A percentile compares a stretch with the other conserved stretches of the same genome.
phyloP scores from a whole-genome alignment of 768 basidiomycete genomes.

The Tulasnella sp. region DNA sequence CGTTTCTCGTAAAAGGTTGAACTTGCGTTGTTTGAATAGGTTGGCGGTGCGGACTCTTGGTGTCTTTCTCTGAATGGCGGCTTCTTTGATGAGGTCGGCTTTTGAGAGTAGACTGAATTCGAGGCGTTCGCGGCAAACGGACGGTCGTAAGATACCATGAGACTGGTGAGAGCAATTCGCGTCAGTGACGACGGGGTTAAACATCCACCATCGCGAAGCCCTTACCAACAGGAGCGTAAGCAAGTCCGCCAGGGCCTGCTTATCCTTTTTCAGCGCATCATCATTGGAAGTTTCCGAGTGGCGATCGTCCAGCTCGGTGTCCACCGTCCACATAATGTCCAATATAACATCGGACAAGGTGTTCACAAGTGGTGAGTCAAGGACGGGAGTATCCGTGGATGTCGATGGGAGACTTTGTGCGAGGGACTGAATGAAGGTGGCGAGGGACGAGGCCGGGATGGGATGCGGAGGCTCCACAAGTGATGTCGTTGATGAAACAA shows the following conservation, averaged over 20 bases:
- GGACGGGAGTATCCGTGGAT: background rate
- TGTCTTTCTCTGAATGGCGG: constrained; percentile 61
- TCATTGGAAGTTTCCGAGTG: constrained; percentile 39
- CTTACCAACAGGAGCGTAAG: constrained; percentile 53
- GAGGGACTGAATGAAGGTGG: constrained; percentile 10
- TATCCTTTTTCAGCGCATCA: constrained; percentile 42
- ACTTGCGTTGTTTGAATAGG: constrained; percentile 89
- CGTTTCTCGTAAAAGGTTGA: constrained; percentile 92
- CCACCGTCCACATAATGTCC: constrained; percentile 72
- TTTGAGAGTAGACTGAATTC: constrained; percentile 51
- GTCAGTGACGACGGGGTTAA: background rate
- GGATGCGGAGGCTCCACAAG: background rate
- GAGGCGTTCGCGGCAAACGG: constrained; percentile 59
- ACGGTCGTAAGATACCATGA: constrained; percentile 41
- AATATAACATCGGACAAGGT: constrained; percentile 56
- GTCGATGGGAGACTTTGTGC: constrained; percentile 16
- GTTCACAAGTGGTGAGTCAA: background rate
- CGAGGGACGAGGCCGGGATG: constrained; percentile 1
- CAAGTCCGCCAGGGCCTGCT: constrained; percentile 42
- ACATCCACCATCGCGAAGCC: constrained; percentile 11
- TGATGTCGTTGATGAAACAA: background rate
- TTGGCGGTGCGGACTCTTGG: constrained; percentile 60
- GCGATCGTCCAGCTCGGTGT: constrained; percentile 62
- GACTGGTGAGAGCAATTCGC: constrained; percentile 32
- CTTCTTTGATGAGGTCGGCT: constrained; percentile 59